Evolutionary conservation across 1,284 basidiomycete species (phyloP).

Genomic region (Rhodotorula sp.): DNA sequence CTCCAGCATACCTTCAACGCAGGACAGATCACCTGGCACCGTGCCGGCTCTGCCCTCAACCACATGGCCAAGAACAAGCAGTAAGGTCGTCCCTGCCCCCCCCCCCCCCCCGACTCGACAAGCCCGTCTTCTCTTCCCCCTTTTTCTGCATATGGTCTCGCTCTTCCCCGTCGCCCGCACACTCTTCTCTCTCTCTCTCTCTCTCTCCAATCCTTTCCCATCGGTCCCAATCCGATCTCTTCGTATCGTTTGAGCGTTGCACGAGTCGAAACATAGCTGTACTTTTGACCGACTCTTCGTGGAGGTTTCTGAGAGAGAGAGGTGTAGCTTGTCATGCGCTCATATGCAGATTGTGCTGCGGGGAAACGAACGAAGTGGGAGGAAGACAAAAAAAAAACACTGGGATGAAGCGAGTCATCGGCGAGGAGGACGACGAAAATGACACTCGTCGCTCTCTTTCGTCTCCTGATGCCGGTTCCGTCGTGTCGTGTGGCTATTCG

Average conservation of each 20-base stretch:
- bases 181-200: not conserved
- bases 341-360: too few relatives aligned
- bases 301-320: too few relatives aligned
- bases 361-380: too few relatives aligned
- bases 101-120: not conserved
- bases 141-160: not conserved
- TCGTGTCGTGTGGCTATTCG: too few relatives aligned
- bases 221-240: not conserved
- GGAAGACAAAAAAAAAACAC: too few relatives aligned
- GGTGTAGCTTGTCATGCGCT: too few relatives aligned
- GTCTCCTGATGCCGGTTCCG: too few relatives aligned
- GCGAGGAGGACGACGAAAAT: too few relatives aligned
- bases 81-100: not conserved
- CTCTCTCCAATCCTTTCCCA: not conserved
- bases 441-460: too few relatives aligned
- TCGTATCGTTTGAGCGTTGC: too few relatives aligned
- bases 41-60: slow-evolving; percentile 24
- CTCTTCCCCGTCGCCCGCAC: not conserved
- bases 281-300: not conserved
- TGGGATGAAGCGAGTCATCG: too few relatives aligned
- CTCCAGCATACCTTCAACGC: slow-evolving; percentile 44
- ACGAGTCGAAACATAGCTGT: slow-evolving; percentile 1
- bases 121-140: not conserved
- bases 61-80: not conserved
- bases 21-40: slow-evolving; percentile 41